Conservation (phyloP, 345 rosid species). For the Salix koriyanagi region DNA sequence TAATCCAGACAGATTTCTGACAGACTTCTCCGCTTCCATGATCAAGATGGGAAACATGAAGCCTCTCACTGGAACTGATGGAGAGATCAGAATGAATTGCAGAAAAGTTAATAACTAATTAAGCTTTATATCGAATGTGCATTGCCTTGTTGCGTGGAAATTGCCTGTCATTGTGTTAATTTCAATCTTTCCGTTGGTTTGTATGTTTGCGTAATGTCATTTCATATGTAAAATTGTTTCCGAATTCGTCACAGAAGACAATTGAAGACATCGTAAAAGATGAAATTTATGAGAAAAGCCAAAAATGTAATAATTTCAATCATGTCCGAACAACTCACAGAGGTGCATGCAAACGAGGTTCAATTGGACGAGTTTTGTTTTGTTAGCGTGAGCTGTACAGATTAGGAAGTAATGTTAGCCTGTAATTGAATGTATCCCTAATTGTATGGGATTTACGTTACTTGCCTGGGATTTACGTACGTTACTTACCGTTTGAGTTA, state of each 20-base stretch:
- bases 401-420: background rate
- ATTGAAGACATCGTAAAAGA: too few species aligned
- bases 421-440: too few species aligned
- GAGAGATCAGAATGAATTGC: background rate
- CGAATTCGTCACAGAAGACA: too few species aligned
- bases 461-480: too few species aligned
- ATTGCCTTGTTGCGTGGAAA: background rate
- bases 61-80: background rate
- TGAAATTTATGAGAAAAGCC: too few species aligned
- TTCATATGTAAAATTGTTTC: too few species aligned
- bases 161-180: background rate
- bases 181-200: background rate
- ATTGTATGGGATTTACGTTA: too few species aligned
- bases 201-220: background rate
- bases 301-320: too few species aligned
- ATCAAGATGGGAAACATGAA: background rate
- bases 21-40: background rate
- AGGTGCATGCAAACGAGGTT: background rate
- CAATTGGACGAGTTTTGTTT: background rate
- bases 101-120: background rate
- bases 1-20: background rate
- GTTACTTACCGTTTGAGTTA: too few species aligned
- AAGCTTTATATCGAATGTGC: background rate
- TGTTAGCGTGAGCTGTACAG: too few species aligned
- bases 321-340: too few species aligned